Conservation (phyloP, 2,329 filamentous ascomycete species). For the Scytalidium lignicola region DNA sequence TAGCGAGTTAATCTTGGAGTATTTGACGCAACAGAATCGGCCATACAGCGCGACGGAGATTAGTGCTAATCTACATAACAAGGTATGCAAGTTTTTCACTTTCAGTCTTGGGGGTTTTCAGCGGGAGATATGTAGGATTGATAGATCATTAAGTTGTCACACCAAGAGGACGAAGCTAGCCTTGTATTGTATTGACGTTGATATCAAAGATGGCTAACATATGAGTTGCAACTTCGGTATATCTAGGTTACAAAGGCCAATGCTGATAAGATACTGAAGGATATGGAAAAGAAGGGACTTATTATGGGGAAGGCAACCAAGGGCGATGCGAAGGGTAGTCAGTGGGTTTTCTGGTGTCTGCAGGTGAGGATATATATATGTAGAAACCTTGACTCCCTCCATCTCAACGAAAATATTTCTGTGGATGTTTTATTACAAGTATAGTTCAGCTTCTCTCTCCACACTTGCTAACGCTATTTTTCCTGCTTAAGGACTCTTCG, state of each 20-base stretch:
- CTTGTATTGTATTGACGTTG: slow-evolving; percentile 3
- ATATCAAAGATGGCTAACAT: neutral
- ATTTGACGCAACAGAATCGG: slow-evolving; percentile 33
- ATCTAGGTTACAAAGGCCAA: slow-evolving; percentile 37
- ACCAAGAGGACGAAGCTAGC: too few species aligned
- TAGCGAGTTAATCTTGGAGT: slow-evolving; percentile 28
- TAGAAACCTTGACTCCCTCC: too few species aligned
- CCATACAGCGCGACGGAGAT: slow-evolving; percentile 46
- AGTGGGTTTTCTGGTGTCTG: slow-evolving; percentile 29
- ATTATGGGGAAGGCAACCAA: slow-evolving; percentile 45
- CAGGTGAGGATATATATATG: slow-evolving; percentile 17
- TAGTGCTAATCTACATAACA: slow-evolving; percentile 57
- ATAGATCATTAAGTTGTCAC: slow-evolving; percentile 1
- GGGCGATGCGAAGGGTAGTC: slow-evolving; percentile 24
- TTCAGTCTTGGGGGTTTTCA: neutral
- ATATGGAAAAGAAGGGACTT: slow-evolving; percentile 54
- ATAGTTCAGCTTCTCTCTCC: neutral
- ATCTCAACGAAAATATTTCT: too few species aligned
- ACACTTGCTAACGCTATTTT: too few species aligned
- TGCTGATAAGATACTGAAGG: slow-evolving; percentile 56
- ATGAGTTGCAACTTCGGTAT: too few species aligned
- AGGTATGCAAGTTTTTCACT: slow-evolving; percentile 26
- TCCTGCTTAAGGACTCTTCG: slow-evolving; percentile 38
- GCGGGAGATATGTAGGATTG: too few species aligned
- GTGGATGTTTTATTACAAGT: too few species aligned